Evolutionary conservation across 2,329 filamentous ascomycete species (phyloP), one percentile per base, ranked within the genome.

Genomic region (Aureobasidium subglaciale): DNA sequence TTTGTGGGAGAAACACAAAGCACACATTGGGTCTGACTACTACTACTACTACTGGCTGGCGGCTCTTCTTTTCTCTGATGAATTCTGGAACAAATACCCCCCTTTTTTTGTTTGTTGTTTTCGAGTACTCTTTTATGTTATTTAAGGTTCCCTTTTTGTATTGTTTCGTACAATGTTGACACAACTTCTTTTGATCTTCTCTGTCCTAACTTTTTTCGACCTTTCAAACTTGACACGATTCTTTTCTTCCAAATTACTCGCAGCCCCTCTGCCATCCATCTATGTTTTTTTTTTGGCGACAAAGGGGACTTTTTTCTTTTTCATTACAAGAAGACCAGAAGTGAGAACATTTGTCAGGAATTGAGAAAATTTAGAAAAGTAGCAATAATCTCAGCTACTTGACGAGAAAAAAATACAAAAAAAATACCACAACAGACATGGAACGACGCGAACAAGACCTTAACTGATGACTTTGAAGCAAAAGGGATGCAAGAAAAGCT

Each of bases 31-130:
- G 24, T 29, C 27, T 42, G 34, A 38, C 34, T 50, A 16, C 34
- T 45, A 25, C 32, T 52, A 38, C 24, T 32, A 18, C 24, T 25
- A 34, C 18, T 37, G 18, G n/a, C 30, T 49, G 24, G 27, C 43
- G 43, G 43, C 43, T 34, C 48, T 6, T 13, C 25, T 53, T 42
- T 32, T n/a, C n/a, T n/a, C n/a, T 42, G 49, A 53, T 50, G 46
- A 37, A 52, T 20, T 34, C 48, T 40, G 48, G 48, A 52, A 52
- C 37, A 41, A n/a, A 53, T 53, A 53, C 49, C 49, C 35, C 49
- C 15, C 41, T 50, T 37, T 50, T 41, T 32, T 15, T 32, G 20
- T 41, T 40, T 32, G 10, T n/a, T 29, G 25, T 16, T 43, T 27
- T 34, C 22, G 16, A 10, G 25, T 42, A 29, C 24, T 53, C 24